Evolutionary conservation across 805 yeast genomes (phyloP).

Genomic region (Wickerhamiella siamensis): DNA sequence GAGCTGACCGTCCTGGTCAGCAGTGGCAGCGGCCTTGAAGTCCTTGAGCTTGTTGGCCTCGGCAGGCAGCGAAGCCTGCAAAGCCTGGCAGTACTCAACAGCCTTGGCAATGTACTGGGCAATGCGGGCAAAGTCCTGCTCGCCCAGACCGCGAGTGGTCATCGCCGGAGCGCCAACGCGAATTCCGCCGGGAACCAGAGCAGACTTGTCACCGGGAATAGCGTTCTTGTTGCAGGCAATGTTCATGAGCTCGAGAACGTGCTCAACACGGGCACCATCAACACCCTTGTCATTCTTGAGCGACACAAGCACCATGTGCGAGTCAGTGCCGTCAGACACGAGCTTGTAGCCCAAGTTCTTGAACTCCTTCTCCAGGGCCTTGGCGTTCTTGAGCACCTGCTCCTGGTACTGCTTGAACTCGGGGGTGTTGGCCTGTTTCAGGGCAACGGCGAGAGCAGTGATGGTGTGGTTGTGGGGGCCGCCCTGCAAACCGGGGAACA

Average conservation of each 20-base stretch:
- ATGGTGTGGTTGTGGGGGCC: conserved; percentile 99
- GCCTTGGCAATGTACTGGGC: conserved; percentile 71
- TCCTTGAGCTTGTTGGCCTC: conserved; percentile 39
- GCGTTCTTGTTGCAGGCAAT: conserved; percentile 95
- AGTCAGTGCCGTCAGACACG: conserved; percentile 89
- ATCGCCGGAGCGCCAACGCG: conserved; percentile 98
- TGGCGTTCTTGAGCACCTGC: conserved; percentile 69
- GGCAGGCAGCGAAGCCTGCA: conserved; percentile 51
- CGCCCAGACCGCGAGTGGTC: conserved; percentile 88
- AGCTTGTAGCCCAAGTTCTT: conserved; percentile 50
- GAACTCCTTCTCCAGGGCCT: conserved; percentile 58
- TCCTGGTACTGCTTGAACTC: conserved; percentile 79
- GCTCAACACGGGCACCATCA: conserved; percentile 94
- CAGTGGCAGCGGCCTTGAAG: conserved; percentile 55
- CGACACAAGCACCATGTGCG: conserved; percentile 78
- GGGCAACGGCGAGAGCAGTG: conserved; percentile 88
- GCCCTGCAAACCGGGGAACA: conserved; percentile 99
- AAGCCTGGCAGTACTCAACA: conserved; percentile 51
- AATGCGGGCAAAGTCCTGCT: conserved; percentile 64
- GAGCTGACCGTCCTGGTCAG: conserved; percentile 40
- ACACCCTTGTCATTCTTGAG: conserved; percentile 57
- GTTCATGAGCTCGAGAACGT: conserved; percentile 75
- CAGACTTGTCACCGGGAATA: conserved; percentile 91
- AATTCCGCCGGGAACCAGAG: conserved; percentile 88
- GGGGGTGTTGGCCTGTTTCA: conserved; percentile 80